Evolutionary conservation across 306 rosid genomes (phyloP), one percentile per base, ranked within the genome.

Genomic region (Gastrolobium villosum): DNA sequence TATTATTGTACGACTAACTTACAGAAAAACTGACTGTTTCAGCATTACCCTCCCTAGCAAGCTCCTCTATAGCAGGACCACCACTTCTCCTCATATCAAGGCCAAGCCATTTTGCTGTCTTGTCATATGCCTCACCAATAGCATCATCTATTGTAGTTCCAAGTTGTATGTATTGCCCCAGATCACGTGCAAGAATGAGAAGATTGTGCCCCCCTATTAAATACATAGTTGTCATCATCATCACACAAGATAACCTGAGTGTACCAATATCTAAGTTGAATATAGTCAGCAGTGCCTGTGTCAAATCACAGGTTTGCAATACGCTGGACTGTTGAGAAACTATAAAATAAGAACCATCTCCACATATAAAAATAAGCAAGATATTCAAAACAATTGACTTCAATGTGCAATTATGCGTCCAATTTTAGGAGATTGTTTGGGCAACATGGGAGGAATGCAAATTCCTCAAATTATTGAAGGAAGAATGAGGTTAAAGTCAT

Each of bases 81-180:
- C 99, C 99, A 84, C 99, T 94, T 84, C 90, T 90, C 83, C 99
- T 88, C 86, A 94, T 9, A 83, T 94, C 99, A 87, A 94, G 99
- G 65, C 97, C 97, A 28, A 94, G 97, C 99, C 99, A 94, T 80
- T 92, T 94, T 63, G 99, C 99, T 52, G 89, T 88, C 86, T 94
- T 94, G 90, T 92, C 97, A 79, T 92, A 94, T 34, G 99, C 99
- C 89, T 94, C 99, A 14, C 99, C 97, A 76, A 94, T 89, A 15
- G 99, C 97, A 87, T 94, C 99, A 60, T 94, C 99, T 81, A 94
- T 92, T 44, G 97, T 92, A 70, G 99, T 94, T 68, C 99, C 99
- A 72, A 94, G 97, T 86, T 94, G 99, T 75, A 86, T 7, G 72
- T 94, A 94, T 52, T 89, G 90, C 45, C 99, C 99, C 84, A 94